These are phyloP conservation scores for Cunninghamia lanceolata DNA, from an alignment of 75 land plant genomes.

Conservation along the genomic window DNA sequence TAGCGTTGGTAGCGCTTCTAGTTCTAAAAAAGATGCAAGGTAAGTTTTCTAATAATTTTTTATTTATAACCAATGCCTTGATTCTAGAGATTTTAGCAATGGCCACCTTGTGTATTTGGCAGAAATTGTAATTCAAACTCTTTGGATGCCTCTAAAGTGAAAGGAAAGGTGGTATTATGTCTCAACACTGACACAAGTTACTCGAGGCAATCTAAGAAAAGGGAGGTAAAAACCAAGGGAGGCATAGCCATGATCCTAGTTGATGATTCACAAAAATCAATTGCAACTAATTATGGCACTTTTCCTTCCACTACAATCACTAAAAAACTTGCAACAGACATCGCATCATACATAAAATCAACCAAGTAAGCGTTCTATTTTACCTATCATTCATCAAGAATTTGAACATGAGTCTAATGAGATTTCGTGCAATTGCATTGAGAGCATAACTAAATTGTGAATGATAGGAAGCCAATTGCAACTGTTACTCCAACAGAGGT, in stretches of 20 bases:
- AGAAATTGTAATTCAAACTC: conserved; percentile 50
- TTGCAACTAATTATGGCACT: conserved; percentile 25
- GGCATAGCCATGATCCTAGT: conserved; percentile 56
- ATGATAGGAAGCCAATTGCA: conserved; percentile 50
- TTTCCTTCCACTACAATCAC: conserved; percentile 42
- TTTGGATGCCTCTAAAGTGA: conserved; percentile 40
- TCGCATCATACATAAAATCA: conserved; percentile 56
- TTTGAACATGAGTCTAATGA: background rate
- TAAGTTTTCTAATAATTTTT: background rate
- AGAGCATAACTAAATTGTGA: no score
- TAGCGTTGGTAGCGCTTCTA: conserved; percentile 15
- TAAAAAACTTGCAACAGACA: conserved; percentile 20
- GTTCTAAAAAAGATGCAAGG: conserved; percentile 32
- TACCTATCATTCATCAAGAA: background rate
- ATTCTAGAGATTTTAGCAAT: background rate
- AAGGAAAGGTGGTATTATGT: conserved; percentile 75
- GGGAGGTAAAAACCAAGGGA: conserved; percentile 37
- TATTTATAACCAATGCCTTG: background rate
- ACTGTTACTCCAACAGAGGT: conserved; percentile 46
- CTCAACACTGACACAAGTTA: background rate
- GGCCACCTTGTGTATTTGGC: background rate
- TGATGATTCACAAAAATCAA: conserved; percentile 25
- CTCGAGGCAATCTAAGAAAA: conserved; percentile 11
- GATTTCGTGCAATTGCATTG: background rate
- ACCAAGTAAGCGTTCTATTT: conserved; percentile 22